Evolutionary conservation across 2,329 filamentous ascomycete genomes (phyloP).

Genomic region (Elsinoe perseae): DNA sequence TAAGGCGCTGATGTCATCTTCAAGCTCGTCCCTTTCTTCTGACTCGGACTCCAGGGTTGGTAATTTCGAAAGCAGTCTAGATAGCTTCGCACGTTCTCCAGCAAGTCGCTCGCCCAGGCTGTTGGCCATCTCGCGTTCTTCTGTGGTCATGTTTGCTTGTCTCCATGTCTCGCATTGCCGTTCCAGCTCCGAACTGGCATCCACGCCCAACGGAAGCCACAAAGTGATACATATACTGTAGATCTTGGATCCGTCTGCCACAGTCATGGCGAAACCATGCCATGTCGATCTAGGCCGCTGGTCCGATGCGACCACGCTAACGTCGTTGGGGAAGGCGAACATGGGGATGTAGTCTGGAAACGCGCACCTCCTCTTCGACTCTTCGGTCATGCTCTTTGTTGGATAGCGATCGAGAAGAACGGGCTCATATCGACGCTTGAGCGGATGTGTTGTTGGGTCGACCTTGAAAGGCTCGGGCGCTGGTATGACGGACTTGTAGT

Average conservation of each 20-base stretch:
- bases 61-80: constrained; percentile 74
- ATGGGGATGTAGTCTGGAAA: constrained; percentile 98
- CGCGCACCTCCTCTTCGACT: constrained; percentile 67
- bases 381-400: constrained; percentile 71
- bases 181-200: constrained; percentile 77
- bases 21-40: constrained; percentile 69
- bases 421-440: constrained; percentile 89
- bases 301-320: constrained; percentile 91
- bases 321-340: constrained; percentile 98
- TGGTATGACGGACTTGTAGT: constrained; percentile 97
- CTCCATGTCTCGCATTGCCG: constrained; percentile 49
- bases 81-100: constrained; percentile 79
- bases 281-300: constrained; percentile 91
- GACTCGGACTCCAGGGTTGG: constrained; percentile 75
- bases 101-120: constrained; percentile 85
- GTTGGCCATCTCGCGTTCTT: constrained; percentile 84
- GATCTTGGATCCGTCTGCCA: constrained; percentile 80
- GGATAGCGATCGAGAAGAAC: constrained; percentile 94
- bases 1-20: constrained; percentile 89
- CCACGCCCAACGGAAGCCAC: constrained; percentile 79
- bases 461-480: constrained; percentile 82
- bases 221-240: constrained; percentile 87
- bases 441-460: constrained; percentile 88
- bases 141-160: constrained; percentile 68
- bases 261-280: constrained; percentile 98